Conservation (phyloP, 768 basidiomycete genomes). For the Collybiopsis luxurians region DNA sequence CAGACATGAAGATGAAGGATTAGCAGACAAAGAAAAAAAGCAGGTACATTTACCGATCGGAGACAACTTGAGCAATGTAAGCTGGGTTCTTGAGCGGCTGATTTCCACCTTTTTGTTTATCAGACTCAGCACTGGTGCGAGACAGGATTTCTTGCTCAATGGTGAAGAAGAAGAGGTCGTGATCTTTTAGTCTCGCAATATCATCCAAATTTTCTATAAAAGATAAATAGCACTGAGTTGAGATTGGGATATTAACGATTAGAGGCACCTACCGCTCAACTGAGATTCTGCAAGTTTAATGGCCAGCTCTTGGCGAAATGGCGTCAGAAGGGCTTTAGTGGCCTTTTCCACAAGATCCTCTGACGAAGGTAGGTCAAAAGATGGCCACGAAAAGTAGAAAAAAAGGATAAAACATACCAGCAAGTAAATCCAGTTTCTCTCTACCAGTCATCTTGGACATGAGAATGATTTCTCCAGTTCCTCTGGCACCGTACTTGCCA, state of each 20-base stretch:
- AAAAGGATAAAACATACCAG: slow-evolving; percentile 44
- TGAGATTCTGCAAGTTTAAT: slow-evolving; percentile 73
- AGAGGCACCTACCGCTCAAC: slow-evolving; percentile 50
- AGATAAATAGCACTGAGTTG: slow-evolving; percentile 8
- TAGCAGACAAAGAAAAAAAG: not conserved
- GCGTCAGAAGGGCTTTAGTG: slow-evolving; percentile 56
- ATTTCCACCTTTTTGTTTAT: slow-evolving; percentile 15
- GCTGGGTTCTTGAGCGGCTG: slow-evolving; percentile 38
- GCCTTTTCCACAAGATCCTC: slow-evolving; percentile 66
- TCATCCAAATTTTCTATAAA: slow-evolving; percentile 65
- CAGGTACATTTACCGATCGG: slow-evolving; percentile 47
- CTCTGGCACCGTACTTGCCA: slow-evolving; percentile 69
- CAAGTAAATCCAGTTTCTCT: slow-evolving; percentile 78
- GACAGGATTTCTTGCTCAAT: slow-evolving; percentile 57
- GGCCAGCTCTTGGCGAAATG: slow-evolving; percentile 62
- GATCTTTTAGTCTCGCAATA: slow-evolving; percentile 64
- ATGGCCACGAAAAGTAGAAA: slow-evolving; percentile 10
- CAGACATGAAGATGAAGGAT: not conserved
- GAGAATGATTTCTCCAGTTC: slow-evolving; percentile 64
- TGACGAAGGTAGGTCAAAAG: slow-evolving; percentile 23
- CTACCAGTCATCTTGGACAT: slow-evolving; percentile 64
- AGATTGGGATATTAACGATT: not conserved
- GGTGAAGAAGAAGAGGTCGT: slow-evolving; percentile 55
- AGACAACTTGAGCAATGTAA: slow-evolving; percentile 54
- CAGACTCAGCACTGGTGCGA: slow-evolving; percentile 33